A percentile compares a stretch with the other conserved stretches of the same genome.
Conservation (phyloP, 2,329 filamentous ascomycete species). For the Paracamarosporium sp. region DNA sequence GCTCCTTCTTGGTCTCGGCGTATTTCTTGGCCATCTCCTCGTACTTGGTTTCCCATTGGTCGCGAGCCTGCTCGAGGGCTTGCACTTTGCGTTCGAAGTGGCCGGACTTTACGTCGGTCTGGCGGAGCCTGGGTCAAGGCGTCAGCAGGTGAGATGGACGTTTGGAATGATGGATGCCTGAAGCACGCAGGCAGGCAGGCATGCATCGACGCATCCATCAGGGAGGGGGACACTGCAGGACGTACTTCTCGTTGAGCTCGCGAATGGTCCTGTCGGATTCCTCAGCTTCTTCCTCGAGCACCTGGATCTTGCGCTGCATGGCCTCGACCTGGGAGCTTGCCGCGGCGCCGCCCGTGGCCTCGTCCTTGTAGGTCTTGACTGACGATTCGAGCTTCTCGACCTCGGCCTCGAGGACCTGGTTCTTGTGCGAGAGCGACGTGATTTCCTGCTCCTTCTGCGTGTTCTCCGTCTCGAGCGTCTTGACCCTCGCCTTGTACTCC, state of each 20-base stretch:
- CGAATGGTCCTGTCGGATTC: conserved; percentile 94
- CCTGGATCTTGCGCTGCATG: conserved; percentile 88
- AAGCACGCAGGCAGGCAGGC: background rate
- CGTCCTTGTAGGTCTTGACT: conserved; percentile 87
- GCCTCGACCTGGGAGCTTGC: conserved; percentile 90
- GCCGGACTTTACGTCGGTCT: conserved; percentile 98
- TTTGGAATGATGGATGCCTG: background rate
- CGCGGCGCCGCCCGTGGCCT: conserved; percentile 80
- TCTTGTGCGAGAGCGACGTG: conserved; percentile 94
- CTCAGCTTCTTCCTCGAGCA: conserved; percentile 98
- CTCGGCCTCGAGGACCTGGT: conserved; percentile 85
- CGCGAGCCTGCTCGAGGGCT: conserved; percentile 87
- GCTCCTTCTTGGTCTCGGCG: conserved; percentile 80
- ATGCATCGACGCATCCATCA: background rate
- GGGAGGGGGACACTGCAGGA: background rate
- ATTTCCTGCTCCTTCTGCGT: conserved; percentile 98
- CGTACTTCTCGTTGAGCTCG: conserved; percentile 97
- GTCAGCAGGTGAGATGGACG: conserved; percentile 23
- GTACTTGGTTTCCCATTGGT: conserved; percentile 97
- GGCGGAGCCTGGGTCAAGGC: conserved; percentile 79
- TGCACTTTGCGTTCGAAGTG: conserved; percentile 99
- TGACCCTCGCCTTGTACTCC: conserved; percentile 86
- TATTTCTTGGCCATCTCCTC: conserved; percentile 97
- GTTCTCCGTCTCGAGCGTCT: conserved; percentile 92
- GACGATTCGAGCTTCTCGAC: conserved; percentile 88